Conservation (phyloP, 495 filamentous ascomycete genomes). For the Parathielavia hyrcaniae region DNA sequence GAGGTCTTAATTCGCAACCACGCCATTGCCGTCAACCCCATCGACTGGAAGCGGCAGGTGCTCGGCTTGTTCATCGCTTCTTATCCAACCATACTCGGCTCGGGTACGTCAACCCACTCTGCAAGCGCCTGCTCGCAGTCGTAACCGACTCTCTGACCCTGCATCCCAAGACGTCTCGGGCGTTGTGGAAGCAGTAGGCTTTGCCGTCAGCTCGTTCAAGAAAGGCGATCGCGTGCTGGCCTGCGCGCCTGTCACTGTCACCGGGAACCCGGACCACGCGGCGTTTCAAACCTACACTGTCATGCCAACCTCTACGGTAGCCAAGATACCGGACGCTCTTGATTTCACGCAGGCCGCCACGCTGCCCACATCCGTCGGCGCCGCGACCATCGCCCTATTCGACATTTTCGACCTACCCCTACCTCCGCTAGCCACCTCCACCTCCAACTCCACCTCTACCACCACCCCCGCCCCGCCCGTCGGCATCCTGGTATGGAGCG, state of each 20-base stretch:
- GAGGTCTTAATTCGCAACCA: constrained; percentile 39
- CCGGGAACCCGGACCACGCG: constrained; percentile 17
- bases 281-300: constrained; percentile 43
- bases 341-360: constrained; percentile 37
- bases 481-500: constrained; percentile 56
- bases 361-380: constrained; percentile 34
- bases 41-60: constrained; percentile 45
- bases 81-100: constrained; percentile 49
- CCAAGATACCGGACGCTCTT: constrained; percentile 30
- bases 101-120: background rate
- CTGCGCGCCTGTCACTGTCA: constrained; percentile 13
- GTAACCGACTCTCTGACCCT: too few relatives aligned
- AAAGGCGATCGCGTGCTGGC: constrained; percentile 43
- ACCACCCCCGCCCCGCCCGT: constrained; percentile 7
- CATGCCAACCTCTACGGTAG: constrained; percentile 22
- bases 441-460: background rate
- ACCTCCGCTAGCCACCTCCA: background rate
- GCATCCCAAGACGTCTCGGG: constrained; percentile 45
- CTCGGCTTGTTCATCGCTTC: constrained; percentile 27
- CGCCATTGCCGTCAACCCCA: constrained; percentile 41
- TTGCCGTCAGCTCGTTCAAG: constrained; percentile 40
- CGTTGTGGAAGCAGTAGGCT: constrained; percentile 44
- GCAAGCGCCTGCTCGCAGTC: too few relatives aligned
- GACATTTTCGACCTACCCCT: constrained; percentile 31
- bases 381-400: constrained; percentile 34